phyloP scores from a whole-genome alignment of 169 alveolate species.

The Theileria parva region DNA sequence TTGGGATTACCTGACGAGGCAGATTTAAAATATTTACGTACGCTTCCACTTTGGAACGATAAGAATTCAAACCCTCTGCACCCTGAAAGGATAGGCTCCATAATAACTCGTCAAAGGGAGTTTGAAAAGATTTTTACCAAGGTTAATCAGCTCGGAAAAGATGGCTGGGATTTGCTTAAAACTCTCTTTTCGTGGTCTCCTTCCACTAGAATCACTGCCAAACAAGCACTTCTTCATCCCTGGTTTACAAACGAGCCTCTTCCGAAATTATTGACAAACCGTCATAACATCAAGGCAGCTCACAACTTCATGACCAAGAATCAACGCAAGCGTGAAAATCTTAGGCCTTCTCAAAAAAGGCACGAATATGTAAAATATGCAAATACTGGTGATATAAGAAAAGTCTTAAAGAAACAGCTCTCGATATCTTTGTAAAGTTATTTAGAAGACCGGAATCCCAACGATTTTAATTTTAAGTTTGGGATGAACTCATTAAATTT shows the following conservation, averaged over 20 bases:
- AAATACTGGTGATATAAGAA: conserved; percentile 57
- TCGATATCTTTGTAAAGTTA: background rate
- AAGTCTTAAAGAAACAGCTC: conserved; percentile 51
- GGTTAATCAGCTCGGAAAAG: conserved; percentile 70
- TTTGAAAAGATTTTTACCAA: conserved; percentile 67
- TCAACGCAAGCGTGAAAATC: conserved; percentile 70
- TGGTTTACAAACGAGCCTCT: conserved; percentile 71
- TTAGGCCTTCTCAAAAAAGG: conserved; percentile 30
- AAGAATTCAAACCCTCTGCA: conserved; percentile 69
- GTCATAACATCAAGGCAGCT: conserved; percentile 73
- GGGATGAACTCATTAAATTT: background rate
- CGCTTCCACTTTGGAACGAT: conserved; percentile 71
- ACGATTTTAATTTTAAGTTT: background rate
- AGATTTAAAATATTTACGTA: conserved; percentile 61
- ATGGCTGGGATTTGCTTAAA: conserved; percentile 73
- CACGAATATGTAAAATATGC: conserved; percentile 65
- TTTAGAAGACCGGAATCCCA: background rate
- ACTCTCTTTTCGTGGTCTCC: conserved; percentile 70
- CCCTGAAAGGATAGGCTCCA: conserved; percentile 59
- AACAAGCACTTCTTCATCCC: conserved; percentile 74
- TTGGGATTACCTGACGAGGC: conserved; percentile 68
- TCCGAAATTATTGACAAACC: conserved; percentile 55
- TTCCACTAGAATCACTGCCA: conserved; percentile 69
- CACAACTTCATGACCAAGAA: conserved; percentile 79
- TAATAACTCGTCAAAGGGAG: conserved; percentile 61